Evolutionary conservation across 2,329 filamentous ascomycete species (phyloP), one percentile per base, ranked within the genome.

Genomic region (Plenodomus tracheiphilus): DNA sequence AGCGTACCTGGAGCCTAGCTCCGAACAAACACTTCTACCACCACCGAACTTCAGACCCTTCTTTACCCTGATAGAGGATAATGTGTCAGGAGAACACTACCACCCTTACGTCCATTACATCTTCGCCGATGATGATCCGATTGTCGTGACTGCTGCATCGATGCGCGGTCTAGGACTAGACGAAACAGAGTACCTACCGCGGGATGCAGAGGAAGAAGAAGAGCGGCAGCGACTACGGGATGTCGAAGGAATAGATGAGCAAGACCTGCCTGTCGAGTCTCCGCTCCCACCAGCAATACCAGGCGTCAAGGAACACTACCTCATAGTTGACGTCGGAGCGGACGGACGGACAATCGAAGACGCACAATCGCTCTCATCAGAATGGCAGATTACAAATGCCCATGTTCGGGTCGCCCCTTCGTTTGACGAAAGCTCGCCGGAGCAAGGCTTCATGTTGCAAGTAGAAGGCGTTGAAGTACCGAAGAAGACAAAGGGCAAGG

Each of bases 91-190:
- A 61, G 83, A 89, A 39, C 88, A 90, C 53, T 81, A 90, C 63
- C 92, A 97, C 69, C 94, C 93, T 1, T 85, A 84, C 44, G 85
- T 96, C 1, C 91, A 93, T 75, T 97, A 97, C 75, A 82, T 97
- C 65, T 97, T 99, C 76, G 84, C 84, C 61, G 92, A 97, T 72
- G 94, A 97, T 73, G 91, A 97, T 66, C 83, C 85, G 2, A 88
- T 92, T 39, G 77, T 88, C 38, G 78, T 96, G 32, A 88, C 88
- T 1, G 80, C 84, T 32, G 85, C 88, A 2, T 80, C 81, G 4
- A 71, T 86, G 50, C 77, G 79, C 28, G 78, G 79, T 17, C 69
- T 85, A 71, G 72, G 83, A 68, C 45, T 76, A 30, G 68, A 73
- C 46, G 70, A 73, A 25, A 75, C 48, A 74, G 77, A 71, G 49